Percentiles rank a stretch among this genome's conserved stretches.
Conservation (phyloP, 2,329 filamentous ascomycete species). For the Grosmannia clavigera region DNA sequence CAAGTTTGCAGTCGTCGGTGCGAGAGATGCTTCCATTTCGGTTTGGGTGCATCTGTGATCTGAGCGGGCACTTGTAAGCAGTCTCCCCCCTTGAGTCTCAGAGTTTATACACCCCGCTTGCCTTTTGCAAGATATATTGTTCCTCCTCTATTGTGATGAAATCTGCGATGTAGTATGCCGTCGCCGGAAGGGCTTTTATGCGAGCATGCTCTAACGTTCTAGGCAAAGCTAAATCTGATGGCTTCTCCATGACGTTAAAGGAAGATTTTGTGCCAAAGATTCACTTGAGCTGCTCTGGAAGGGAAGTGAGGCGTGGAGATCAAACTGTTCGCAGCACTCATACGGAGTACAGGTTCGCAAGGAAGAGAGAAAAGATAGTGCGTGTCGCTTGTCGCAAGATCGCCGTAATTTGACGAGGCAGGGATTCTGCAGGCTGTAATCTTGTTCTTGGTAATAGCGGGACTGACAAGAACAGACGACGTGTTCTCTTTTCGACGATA, state of each 20-base stretch:
- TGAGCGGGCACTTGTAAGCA: slow-evolving; percentile 7
- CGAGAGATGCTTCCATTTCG: slow-evolving; percentile 77
- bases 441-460: slow-evolving; percentile 8
- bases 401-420: slow-evolving; percentile 5
- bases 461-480: not conserved
- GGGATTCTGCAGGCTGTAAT: slow-evolving; percentile 7
- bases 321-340: not conserved
- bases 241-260: slow-evolving; percentile 1
- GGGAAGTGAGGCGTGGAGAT: not conserved
- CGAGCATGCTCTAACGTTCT: slow-evolving; percentile 35
- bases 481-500: not conserved
- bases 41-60: slow-evolving; percentile 54
- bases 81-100: not conserved
- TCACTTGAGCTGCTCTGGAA: not conserved
- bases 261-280: not conserved
- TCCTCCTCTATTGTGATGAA: slow-evolving; percentile 75
- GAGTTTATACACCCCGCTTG: slow-evolving; percentile 18
- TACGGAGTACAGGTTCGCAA: not conserved
- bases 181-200: slow-evolving; percentile 44
- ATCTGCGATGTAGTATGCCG: slow-evolving; percentile 73
- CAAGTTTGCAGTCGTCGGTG: slow-evolving; percentile 84
- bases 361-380: not conserved
- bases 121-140: slow-evolving; percentile 55
- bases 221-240: slow-evolving; percentile 22
- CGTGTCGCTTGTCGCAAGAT: slow-evolving; percentile 9